Percentiles rank a stretch among this genome's conserved stretches.
Evolutionary conservation across 1,139 yeast genomes (phyloP).

Genomic region (Lodderomyces oxycetoniae): DNA sequence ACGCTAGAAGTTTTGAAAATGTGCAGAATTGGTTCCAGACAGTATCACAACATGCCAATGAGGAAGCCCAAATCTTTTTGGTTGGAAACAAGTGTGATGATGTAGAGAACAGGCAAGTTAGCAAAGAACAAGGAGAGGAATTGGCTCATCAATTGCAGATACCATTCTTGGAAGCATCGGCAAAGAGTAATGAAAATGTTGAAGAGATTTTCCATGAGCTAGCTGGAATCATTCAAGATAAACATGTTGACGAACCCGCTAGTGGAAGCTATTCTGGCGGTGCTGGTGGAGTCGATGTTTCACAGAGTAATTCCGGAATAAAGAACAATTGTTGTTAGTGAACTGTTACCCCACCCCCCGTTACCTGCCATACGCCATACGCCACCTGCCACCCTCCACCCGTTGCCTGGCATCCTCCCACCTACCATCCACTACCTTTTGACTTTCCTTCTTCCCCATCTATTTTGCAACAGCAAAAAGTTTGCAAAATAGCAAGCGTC

Average conservation of each 20-base stretch:
- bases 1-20: conserved; percentile 84
- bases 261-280: conserved; percentile 20
- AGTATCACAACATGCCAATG: conserved; percentile 93
- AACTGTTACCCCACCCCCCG: too few species aligned
- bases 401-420: too few species aligned
- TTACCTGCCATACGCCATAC: too few species aligned
- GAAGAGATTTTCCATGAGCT: conserved; percentile 87
- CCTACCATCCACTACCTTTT: too few species aligned
- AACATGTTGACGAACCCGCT: conserved; percentile 45
- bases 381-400: too few species aligned
- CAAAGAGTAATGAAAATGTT: conserved; percentile 88
- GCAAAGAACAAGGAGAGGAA: conserved; percentile 83
- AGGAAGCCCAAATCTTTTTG: conserved; percentile 86
- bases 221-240: conserved; percentile 84
- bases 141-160: conserved; percentile 84
- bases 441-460: too few species aligned
- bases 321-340: conserved; percentile 44
- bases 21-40: conserved; percentile 90
- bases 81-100: conserved; percentile 96
- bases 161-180: conserved; percentile 93
- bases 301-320: conserved; percentile 28
- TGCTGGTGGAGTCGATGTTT: conserved; percentile 44
- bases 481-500: too few species aligned
- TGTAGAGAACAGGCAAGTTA: conserved; percentile 68
- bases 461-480: too few species aligned